Conservation (phyloP, 495 filamentous ascomycete genomes). For the Neurospora sublineolata region DNA sequence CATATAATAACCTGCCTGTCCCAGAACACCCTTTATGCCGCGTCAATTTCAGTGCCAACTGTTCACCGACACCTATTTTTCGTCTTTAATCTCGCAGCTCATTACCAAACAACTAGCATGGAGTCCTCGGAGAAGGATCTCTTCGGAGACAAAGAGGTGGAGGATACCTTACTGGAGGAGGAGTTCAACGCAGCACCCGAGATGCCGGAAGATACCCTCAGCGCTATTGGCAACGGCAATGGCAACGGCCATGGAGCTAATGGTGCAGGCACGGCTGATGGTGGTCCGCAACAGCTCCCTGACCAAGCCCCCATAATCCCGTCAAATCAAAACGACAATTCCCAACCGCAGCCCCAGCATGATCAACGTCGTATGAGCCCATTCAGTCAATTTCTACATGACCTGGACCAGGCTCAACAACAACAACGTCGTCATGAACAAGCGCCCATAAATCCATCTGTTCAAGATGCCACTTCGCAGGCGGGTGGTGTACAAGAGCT, state of each 20-base stretch:
- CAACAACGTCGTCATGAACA: background rate
- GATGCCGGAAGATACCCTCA: background rate
- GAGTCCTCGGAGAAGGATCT: background rate
- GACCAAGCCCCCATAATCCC: background rate
- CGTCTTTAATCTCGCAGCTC: background rate
- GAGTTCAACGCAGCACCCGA: background rate
- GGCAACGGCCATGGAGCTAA: background rate
- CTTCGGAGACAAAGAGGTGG: background rate
- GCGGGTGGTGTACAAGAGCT: background rate
- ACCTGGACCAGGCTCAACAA: background rate
- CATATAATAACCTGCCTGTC: background rate
- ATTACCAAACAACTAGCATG: background rate
- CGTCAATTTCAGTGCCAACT: background rate
- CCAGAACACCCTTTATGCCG: background rate
- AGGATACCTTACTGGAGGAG: background rate
- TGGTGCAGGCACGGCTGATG: background rate
- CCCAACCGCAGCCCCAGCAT: background rate
- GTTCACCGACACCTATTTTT: background rate
- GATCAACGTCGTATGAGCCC: background rate
- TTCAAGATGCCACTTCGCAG: background rate
- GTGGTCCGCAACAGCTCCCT: background rate
- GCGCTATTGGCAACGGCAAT: background rate
- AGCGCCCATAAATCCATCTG: background rate
- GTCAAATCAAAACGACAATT: background rate
- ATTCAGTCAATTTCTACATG: background rate